These are phyloP conservation scores for Aspergillus kassunensis DNA, from an alignment of 495 filamentous ascomycete genomes.

Conservation along the genomic window DNA sequence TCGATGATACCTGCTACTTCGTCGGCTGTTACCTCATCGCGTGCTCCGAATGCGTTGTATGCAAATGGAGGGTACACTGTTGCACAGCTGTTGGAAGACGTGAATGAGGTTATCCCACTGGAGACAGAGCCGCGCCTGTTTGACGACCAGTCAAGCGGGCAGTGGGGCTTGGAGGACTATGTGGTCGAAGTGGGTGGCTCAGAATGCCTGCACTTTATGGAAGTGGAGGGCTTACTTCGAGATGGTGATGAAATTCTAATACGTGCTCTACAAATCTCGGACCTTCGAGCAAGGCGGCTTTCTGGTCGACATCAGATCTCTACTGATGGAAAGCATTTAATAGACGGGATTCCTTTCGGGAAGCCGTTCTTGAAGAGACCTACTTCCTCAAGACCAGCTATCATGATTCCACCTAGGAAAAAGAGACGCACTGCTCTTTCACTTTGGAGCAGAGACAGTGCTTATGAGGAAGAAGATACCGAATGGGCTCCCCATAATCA, in stretches of 20 bases:
- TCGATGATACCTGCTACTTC: slow-evolving; percentile 25
- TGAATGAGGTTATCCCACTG: slow-evolving; percentile 80
- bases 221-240: slow-evolving; percentile 63
- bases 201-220: slow-evolving; percentile 86
- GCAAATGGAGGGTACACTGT: slow-evolving; percentile 61
- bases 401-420: slow-evolving; percentile 76
- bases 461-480: slow-evolving; percentile 32
- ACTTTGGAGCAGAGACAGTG: slow-evolving; percentile 27
- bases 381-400: slow-evolving; percentile 55
- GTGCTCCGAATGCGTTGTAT: slow-evolving; percentile 43
- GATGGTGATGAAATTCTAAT: slow-evolving; percentile 86
- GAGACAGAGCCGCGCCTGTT: slow-evolving; percentile 56
- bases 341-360: slow-evolving; percentile 89
- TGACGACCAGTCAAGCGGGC: slow-evolving; percentile 39
- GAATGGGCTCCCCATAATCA: slow-evolving; percentile 35
- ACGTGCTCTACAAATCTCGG: slow-evolving; percentile 70
- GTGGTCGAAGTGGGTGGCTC: slow-evolving; percentile 77
- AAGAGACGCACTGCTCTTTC: slow-evolving; percentile 51
- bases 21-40: slow-evolving; percentile 34
- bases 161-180: slow-evolving; percentile 93
- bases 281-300: slow-evolving; percentile 68
- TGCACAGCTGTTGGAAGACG: slow-evolving; percentile 73
- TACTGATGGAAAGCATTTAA: slow-evolving; percentile 71
- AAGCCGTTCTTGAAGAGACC: slow-evolving; percentile 58
- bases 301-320: slow-evolving; percentile 84